Evolutionary conservation across 129 eudicot genomes (phyloP), one percentile per base, ranked within the genome.

Genomic region (Heracleum sosnowskyi): DNA sequence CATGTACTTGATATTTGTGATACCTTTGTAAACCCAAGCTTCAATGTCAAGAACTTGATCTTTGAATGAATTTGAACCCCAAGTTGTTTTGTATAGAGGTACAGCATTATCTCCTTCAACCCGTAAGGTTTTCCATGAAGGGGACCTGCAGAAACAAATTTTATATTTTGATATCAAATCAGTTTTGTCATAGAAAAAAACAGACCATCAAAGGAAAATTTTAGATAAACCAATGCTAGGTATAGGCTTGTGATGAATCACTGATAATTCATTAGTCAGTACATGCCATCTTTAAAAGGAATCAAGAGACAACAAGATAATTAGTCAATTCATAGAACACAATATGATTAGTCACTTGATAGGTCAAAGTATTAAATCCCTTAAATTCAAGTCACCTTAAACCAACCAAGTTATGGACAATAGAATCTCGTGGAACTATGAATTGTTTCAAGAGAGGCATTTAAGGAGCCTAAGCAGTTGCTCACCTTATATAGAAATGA

Each of bases 21-120:
- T 84, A 91, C 98, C 93, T 91, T 89, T 89, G 81, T 94, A 94
- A 76, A 94, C 97, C 98, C 98, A 94, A 66, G 98, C 97, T 87
- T 94, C 98, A 16, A 81, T 75, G 80, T 94, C 90, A 74, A 94
- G 87, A 42, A 91, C 90, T 87, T 94, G 98, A 81, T 89, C 79
- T 88, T 90, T 84, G 46, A 89, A 94, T n/a, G 92, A 72, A 34
- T 60, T 81, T 75, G 97, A 94, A 28, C 98, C 98, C 97, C 97
- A 94, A 11, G 98, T 94, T 16, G 98, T 94, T 84, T 83, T 88
- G 80, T 94, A 94, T 24, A 80, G 74, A 5, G 98, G 97, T 78
- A 91, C 98, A 39, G 96, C 89, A 46, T 88, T 40, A 94, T 94
- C 82, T 94, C 98, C 87, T 91, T 94, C 47, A 94, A 81, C 64